Conservation (phyloP, 2,329 filamentous ascomycete genomes). For the Penicillium sp. region DNA sequence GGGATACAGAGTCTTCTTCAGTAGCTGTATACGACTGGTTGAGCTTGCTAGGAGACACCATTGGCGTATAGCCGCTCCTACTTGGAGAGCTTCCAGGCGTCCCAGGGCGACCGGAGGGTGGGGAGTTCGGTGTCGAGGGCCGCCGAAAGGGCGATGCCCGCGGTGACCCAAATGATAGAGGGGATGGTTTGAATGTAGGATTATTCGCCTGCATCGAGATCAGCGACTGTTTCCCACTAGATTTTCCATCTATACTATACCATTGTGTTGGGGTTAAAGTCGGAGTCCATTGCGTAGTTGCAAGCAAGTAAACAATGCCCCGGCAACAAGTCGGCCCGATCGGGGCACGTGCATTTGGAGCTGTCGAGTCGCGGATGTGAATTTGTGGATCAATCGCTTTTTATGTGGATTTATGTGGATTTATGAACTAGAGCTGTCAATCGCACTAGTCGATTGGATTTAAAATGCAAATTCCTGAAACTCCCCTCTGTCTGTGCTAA, state of each 20-base stretch:
- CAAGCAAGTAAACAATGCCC: conserved; percentile 25
- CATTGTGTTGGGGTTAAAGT: conserved; percentile 15
- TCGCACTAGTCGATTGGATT: background rate
- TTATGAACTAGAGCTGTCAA: conserved; percentile 3
- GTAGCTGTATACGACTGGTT: conserved; percentile 47
- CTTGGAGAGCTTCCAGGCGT: conserved; percentile 49
- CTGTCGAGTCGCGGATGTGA: background rate
- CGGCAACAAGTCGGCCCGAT: conserved; percentile 23
- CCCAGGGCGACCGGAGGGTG: conserved; percentile 52
- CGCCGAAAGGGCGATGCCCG: conserved; percentile 68
- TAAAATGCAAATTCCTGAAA: background rate
- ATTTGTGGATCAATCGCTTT: background rate
- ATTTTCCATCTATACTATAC: conserved; percentile 9
- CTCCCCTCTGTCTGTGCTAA: too few relatives aligned
- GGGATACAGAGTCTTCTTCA: conserved; percentile 37
- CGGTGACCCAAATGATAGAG: conserved; percentile 67
- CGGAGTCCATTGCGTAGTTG: background rate
- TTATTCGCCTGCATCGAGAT: conserved; percentile 44
- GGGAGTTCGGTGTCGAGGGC: conserved; percentile 61
- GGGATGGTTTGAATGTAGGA: conserved; percentile 68
- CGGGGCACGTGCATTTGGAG: conserved; percentile 15
- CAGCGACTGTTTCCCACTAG: background rate
- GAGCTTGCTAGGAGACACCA: conserved; percentile 48
- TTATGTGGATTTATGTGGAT: background rate
- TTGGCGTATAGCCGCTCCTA: conserved; percentile 41